phyloP scores from a whole-genome alignment of 2,329 filamentous ascomycete species.

The Neofusicoccum sp. region DNA sequence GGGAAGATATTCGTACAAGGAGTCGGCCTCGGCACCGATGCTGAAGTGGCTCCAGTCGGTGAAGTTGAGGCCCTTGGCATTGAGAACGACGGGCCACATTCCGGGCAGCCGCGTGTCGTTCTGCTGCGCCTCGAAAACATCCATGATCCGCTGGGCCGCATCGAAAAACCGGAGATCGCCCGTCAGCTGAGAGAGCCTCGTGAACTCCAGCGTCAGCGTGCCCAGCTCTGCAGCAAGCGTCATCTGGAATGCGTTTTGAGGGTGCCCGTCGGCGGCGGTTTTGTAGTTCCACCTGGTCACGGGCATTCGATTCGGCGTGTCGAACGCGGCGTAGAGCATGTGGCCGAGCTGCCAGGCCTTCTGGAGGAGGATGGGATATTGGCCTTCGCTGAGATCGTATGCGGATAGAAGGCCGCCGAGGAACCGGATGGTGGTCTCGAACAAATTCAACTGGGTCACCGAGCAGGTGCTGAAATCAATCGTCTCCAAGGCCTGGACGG shows the following conservation, averaged over 20 bases:
- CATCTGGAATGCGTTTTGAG: conserved; percentile 27
- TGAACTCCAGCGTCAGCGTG: conserved; percentile 44
- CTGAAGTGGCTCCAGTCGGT: conserved; percentile 20
- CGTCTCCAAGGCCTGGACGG: conserved; percentile 63
- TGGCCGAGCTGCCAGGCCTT: conserved; percentile 21
- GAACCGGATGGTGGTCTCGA: conserved; percentile 70
- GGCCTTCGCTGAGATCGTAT: conserved; percentile 19
- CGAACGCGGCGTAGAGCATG: conserved; percentile 24
- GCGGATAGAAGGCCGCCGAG: conserved; percentile 21
- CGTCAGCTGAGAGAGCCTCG: conserved; percentile 40
- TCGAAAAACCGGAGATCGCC: conserved; percentile 40
- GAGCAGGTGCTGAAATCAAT: conserved; percentile 81
- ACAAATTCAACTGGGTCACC: conserved; percentile 74
- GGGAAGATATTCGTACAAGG: too few relatives aligned
- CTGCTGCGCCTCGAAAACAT: conserved; percentile 35
- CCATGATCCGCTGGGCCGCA: conserved; percentile 36
- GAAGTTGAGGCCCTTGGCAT: conserved; percentile 23
- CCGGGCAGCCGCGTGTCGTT: conserved; percentile 37
- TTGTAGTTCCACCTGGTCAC: conserved; percentile 42
- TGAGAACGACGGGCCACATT: conserved; percentile 37
- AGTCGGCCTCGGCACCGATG: conserved; percentile 42
- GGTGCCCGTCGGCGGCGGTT: conserved; percentile 20
- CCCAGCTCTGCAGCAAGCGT: conserved; percentile 37
- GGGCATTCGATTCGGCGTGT: conserved; percentile 28
- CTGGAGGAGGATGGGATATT: conserved; percentile 14